Conservation (phyloP, 129 eudicot genomes). For the Flaveria robusta region DNA sequence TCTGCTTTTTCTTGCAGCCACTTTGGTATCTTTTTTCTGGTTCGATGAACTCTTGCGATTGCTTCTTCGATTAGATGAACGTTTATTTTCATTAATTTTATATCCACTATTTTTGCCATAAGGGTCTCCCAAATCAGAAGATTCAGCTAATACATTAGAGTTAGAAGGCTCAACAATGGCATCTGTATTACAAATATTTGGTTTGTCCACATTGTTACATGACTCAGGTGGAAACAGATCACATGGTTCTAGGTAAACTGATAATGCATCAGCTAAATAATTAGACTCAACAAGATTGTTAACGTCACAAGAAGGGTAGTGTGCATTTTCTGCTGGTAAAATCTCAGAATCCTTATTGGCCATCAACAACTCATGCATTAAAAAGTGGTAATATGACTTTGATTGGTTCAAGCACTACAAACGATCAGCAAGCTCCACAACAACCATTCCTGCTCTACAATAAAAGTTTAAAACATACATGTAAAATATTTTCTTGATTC, state of each 20-base stretch:
- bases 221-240: conserved; percentile 37
- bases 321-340: conserved; percentile 32
- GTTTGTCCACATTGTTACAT: conserved; percentile 28
- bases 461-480: background rate
- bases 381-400: conserved; percentile 13
- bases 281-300: conserved; percentile 40
- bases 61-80: conserved; percentile 47
- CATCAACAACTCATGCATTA: conserved; percentile 30
- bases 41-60: conserved; percentile 35
- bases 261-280: conserved; percentile 39
- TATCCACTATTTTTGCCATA: conserved; percentile 34
- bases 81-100: conserved; percentile 28
- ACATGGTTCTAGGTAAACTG: conserved; percentile 45
- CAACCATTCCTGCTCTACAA: conserved; percentile 26
- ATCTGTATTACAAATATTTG: conserved; percentile 33
- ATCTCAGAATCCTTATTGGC: conserved; percentile 23
- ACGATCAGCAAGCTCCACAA: conserved; percentile 31
- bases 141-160: conserved; percentile 39
- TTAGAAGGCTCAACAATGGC: conserved; percentile 42
- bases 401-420: conserved; percentile 33
- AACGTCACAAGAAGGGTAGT: conserved; percentile 38
- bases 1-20: conserved; percentile 41
- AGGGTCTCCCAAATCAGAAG: conserved; percentile 21
- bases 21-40: conserved; percentile 29
- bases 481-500: conserved; percentile 12